Evolutionary conservation across 2,329 filamentous ascomycete genomes (phyloP), one percentile per base, ranked within the genome.

Genomic region (Ilyonectria robusta): DNA sequence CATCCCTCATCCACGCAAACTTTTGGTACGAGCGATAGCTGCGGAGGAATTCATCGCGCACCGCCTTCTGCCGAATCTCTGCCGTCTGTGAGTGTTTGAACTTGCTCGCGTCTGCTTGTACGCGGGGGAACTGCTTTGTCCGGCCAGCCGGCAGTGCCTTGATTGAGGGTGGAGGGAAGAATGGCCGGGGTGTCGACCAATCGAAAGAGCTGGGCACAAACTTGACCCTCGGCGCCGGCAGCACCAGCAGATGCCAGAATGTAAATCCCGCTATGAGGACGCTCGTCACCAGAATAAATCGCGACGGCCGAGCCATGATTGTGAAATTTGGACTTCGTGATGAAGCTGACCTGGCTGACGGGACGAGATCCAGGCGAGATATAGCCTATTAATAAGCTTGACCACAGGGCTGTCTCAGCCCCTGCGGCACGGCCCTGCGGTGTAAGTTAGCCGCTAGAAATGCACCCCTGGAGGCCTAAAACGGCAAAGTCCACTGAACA

Each of bases 1-100:
- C 87, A 67, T 89, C 87, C 31, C 81, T 80, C 68, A 85, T 75
- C 86, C 87, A 89, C 3, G 87, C 87, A 59, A 83, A 74, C 53
- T 81, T 77, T 68, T 83, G 85, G 76, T 91, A 90, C 35, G 85
- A 82, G 13, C 81, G 77, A 84, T 87, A 86, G 68, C 81, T 81
- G 62, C 81, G 82, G 31, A 79, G 65, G 26, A 87, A 86, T 3
- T 79, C 80, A 4, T 71, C 68, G 5, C 81, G 81, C 2, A 87
- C 84, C 0, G 83, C 79, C 44, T 62, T 26, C 75, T 77, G 26
- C 83, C 84, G 51, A 77, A 44, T 66, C 44, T 80, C 77, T 42
- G 53, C 55, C 4, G 70, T 62, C 4, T 47, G 31, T 1, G 65
- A 69, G 7, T 61, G 69, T 4, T 23, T 19, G 56, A 79, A 79